phyloP scores from a whole-genome alignment of 2,329 filamentous ascomycete genomes.

The Cladosporium sp. region DNA sequence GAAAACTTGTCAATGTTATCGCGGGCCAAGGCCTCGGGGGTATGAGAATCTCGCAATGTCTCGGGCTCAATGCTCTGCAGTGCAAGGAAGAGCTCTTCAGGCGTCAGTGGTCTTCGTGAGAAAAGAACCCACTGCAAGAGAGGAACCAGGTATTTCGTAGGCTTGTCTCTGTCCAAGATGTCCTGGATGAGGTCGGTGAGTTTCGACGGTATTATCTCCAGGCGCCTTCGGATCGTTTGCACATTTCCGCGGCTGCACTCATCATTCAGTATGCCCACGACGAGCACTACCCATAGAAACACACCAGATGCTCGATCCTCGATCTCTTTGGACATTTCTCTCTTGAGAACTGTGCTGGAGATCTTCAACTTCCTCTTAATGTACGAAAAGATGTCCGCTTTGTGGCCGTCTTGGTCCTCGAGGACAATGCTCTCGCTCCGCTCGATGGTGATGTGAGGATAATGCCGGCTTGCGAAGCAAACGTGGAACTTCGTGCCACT shows the following conservation, averaged over 20 bases:
- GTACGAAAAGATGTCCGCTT: not conserved
- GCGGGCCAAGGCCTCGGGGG: constrained; percentile 34
- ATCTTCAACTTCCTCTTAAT: constrained; percentile 11
- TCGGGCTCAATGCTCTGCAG: constrained; percentile 38
- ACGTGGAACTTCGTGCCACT: not conserved
- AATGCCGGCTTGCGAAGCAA: not conserved
- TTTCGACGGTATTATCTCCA: constrained; percentile 15
- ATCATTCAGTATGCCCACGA: constrained; percentile 18
- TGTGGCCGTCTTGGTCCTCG: not conserved
- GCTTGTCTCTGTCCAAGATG: constrained; percentile 5
- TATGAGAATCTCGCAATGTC: constrained; percentile 16
- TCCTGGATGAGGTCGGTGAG: constrained; percentile 16
- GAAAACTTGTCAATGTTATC: constrained; percentile 35
- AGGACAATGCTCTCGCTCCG: not conserved
- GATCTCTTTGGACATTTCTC: not conserved
- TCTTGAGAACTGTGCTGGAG: not conserved
- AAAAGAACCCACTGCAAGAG: constrained; percentile 60
- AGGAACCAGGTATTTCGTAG: constrained; percentile 29
- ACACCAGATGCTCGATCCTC: constrained; percentile 14
- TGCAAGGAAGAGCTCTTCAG: constrained; percentile 48
- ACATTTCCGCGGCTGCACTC: constrained; percentile 16
- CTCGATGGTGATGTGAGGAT: not conserved
- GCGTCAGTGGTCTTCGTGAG: constrained; percentile 47
- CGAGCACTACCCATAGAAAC: constrained; percentile 26
- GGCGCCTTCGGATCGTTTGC: not conserved